A percentile compares a stretch with the other conserved stretches of the same genome.
Evolutionary conservation across 805 yeast species (phyloP).

Genomic region (Komagataella mondaviorum): DNA sequence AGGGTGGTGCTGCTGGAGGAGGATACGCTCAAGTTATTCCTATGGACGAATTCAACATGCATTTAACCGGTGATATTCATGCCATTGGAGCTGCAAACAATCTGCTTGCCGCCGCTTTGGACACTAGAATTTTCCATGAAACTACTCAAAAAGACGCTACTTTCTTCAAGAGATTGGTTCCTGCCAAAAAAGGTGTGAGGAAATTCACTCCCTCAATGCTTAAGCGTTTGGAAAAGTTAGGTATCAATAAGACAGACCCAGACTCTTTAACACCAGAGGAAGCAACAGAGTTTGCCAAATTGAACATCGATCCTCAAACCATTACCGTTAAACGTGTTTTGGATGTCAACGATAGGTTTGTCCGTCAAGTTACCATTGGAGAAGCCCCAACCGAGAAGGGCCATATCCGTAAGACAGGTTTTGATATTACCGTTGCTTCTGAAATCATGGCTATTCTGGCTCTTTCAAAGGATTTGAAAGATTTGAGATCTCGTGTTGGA

Average conservation of each 20-base stretch:
- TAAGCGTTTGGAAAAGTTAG: slow-evolving; percentile 52
- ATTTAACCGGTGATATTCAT: slow-evolving; percentile 76
- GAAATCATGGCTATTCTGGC: slow-evolving; percentile 83
- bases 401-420: slow-evolving; percentile 58
- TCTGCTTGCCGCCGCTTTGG: slow-evolving; percentile 74
- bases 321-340: slow-evolving; percentile 79
- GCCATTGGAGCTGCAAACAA: slow-evolving; percentile 77
- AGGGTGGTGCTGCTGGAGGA: slow-evolving; percentile 90
- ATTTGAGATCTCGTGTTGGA: slow-evolving; percentile 65
- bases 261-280: slow-evolving; percentile 59
- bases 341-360: slow-evolving; percentile 71
- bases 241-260: slow-evolving; percentile 58
- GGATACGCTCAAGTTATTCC: slow-evolving; percentile 82
- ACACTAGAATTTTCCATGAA: slow-evolving; percentile 80
- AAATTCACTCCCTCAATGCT: slow-evolving; percentile 56
- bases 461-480: slow-evolving; percentile 52
- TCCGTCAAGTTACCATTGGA: slow-evolving; percentile 69
- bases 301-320: slow-evolving; percentile 67
- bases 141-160: slow-evolving; percentile 59
- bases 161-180: slow-evolving; percentile 62
- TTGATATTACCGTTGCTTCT: slow-evolving; percentile 76
- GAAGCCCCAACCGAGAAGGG: slow-evolving; percentile 77
- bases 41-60: slow-evolving; percentile 83
- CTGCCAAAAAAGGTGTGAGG: slow-evolving; percentile 59
- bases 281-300: slow-evolving; percentile 45